phyloP scores from a whole-genome alignment of 139 green algal species.

The Diplosphaera chodatii region DNA sequence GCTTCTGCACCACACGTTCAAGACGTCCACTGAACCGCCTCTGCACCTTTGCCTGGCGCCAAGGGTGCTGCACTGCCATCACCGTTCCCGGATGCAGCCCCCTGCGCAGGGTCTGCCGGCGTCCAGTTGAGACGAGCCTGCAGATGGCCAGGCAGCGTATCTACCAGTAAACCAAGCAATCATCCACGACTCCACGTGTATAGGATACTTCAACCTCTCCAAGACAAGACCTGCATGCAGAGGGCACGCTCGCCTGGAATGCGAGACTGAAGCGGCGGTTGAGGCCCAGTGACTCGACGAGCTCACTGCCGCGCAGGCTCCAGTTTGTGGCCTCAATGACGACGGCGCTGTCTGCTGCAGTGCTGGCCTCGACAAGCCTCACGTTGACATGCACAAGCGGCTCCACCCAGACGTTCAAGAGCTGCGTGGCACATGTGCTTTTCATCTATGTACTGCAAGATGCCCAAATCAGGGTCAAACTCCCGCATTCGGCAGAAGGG shows the following conservation, averaged over 20 bases:
- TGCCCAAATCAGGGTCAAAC: no score
- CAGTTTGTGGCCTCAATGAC: slow-evolving; percentile 25
- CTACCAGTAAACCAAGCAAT: no score
- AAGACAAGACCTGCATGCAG: no score
- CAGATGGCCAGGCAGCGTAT: no score
- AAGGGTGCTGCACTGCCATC: no score
- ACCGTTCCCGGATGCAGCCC: slow-evolving; percentile 1
- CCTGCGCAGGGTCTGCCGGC: not conserved
- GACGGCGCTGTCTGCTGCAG: not conserved
- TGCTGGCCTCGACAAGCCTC: not conserved
- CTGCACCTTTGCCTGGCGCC: not conserved
- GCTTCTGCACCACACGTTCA: no score
- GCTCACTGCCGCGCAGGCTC: slow-evolving; percentile 29
- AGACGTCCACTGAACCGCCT: no score
- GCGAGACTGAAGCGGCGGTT: slow-evolving; percentile 42
- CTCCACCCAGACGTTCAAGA: slow-evolving; percentile 56
- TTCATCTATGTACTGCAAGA: no score
- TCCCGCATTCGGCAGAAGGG: no score
- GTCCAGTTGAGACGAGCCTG: slow-evolving; percentile 42
- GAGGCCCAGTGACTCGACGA: slow-evolving; percentile 32
- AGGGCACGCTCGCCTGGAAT: slow-evolving; percentile 37
- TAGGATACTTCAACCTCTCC: no score
- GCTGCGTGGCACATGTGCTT: slow-evolving; percentile 27
- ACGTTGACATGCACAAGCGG: slow-evolving; percentile 43
- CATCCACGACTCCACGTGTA: no score